Base-by-base conservation (phyloP, 2,329 filamentous ascomycete species). In the Tolypocladium endophyticum region DNA sequence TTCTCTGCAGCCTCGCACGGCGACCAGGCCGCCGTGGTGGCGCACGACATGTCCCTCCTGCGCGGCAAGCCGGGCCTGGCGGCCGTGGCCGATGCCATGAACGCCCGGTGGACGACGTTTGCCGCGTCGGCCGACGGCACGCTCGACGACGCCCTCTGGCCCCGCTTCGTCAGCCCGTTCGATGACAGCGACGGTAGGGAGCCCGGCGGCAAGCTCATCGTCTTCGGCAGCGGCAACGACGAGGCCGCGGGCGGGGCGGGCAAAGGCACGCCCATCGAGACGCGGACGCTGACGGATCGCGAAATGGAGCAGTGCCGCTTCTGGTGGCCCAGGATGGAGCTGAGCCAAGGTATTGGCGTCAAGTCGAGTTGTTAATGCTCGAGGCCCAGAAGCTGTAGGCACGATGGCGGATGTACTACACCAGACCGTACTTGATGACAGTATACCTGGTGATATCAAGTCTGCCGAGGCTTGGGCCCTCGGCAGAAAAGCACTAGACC, bases 181-280 rank as follows among this genome's bases (percentile, higher is more conserved):
- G 61, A 39, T 43, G 64, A 53, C 18, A 58, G 45, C 52, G 64
- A 52, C 11, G 60, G 35, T 2, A 67, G 64, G 4, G 11, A 23
- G 38, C 30, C 5, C n/a, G 67, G 68, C 16, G 77, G 74, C 0
- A 65, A 63, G 61, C 64, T 82, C 45, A 72, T 84, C 65, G 75
- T 87, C 3, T 87, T 87, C 70, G 85, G 84, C 2, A 66, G 76
- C 45, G 84, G 81, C 2, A 87, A 87, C 64, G 77, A 85, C 64
- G 83, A 87, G 72, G 69, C 72, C 6, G 72, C 75, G 62, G 67
- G 74, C 62, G 65, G 77, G 62, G 57, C 58, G 39, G 68, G 67
- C 28, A 66, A 60, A 14, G 84, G 81, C 1, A 67, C 72, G 3
- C 72, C 79, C 1, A 80, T 77, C 0, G 67, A 76, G 59, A 70